Conservation (phyloP, 306 rosid genomes). For the Quercus engelmannii region DNA sequence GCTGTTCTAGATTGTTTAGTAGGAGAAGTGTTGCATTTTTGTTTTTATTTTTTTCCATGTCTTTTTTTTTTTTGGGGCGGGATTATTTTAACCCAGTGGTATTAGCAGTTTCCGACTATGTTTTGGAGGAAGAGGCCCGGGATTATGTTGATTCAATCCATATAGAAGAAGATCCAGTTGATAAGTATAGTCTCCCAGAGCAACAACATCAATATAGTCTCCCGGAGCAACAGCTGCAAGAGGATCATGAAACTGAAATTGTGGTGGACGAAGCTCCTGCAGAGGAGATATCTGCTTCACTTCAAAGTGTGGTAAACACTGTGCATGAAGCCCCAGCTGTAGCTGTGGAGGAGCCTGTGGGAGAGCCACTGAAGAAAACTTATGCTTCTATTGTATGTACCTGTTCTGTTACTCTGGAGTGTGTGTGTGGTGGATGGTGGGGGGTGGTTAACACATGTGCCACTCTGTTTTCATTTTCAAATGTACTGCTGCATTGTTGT, state of each 20-base stretch:
- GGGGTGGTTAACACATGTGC: background rate
- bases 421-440: background rate
- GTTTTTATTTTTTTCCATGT: background rate
- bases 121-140: slow-evolving; percentile 77
- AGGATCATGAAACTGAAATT: slow-evolving; percentile 61
- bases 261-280: slow-evolving; percentile 76
- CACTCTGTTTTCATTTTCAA: background rate
- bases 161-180: slow-evolving; percentile 81
- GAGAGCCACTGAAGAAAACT: slow-evolving; percentile 77
- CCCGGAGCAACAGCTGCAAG: slow-evolving; percentile 76
- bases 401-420: background rate
- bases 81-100: slow-evolving; percentile 19
- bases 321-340: slow-evolving; percentile 46
- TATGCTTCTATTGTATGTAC: slow-evolving; percentile 88
- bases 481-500: background rate
- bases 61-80: background rate
- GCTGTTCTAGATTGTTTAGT: background rate
- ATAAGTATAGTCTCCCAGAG: slow-evolving; percentile 85
- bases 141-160: slow-evolving; percentile 68
- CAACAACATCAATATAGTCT: slow-evolving; percentile 63
- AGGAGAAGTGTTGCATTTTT: background rate
- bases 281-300: slow-evolving; percentile 48
- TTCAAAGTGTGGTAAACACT: slow-evolving; percentile 40
- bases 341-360: slow-evolving; percentile 60
- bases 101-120: slow-evolving; percentile 63